Evolutionary conservation across 306 rosid species (phyloP).

Genomic region (Macrotyloma uniflorum): DNA sequence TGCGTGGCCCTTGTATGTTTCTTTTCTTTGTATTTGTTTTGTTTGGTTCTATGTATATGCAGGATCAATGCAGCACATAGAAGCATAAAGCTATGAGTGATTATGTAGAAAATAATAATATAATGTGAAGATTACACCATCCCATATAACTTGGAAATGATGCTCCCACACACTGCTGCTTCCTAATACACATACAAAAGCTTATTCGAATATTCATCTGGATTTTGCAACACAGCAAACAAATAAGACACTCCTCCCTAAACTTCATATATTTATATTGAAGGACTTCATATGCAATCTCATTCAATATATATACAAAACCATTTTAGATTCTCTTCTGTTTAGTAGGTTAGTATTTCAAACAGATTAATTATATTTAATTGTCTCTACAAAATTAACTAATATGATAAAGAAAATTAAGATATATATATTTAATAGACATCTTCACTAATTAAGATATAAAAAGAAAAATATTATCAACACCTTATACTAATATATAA

Average conservation of each 20-base stretch:
- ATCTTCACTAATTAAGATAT: background rate
- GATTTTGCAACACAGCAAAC: constrained; percentile 36
- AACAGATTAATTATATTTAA: background rate
- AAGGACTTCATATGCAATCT: constrained; percentile 33
- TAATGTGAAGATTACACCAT: constrained; percentile 43
- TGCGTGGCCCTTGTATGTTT: background rate
- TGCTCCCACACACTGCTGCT: constrained; percentile 60
- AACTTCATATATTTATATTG: constrained; percentile 16
- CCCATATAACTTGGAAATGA: constrained; percentile 67
- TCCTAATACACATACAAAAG: constrained; percentile 60
- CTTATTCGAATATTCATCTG: constrained; percentile 39
- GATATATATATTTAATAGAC: too few species aligned
- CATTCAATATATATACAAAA: constrained; percentile 3
- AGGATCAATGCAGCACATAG: constrained; percentile 34
- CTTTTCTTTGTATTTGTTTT: constrained; percentile 8
- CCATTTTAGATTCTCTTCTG: constrained; percentile 15
- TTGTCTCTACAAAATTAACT: too few species aligned
- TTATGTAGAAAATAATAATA: constrained; percentile 26
- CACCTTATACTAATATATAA: background rate
- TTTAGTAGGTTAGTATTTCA: constrained; percentile 22
- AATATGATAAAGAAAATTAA: too few species aligned
- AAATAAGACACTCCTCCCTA: constrained; percentile 38
- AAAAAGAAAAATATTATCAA: background rate
- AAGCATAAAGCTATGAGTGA: constrained; percentile 34
- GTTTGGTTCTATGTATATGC: constrained; percentile 17